A percentile compares a stretch with the other conserved stretches of the same genome.
These are phyloP conservation scores for Wickerhamiella sergipiensis DNA, from an alignment of 805 yeast genomes.

Conservation along the genomic window DNA sequence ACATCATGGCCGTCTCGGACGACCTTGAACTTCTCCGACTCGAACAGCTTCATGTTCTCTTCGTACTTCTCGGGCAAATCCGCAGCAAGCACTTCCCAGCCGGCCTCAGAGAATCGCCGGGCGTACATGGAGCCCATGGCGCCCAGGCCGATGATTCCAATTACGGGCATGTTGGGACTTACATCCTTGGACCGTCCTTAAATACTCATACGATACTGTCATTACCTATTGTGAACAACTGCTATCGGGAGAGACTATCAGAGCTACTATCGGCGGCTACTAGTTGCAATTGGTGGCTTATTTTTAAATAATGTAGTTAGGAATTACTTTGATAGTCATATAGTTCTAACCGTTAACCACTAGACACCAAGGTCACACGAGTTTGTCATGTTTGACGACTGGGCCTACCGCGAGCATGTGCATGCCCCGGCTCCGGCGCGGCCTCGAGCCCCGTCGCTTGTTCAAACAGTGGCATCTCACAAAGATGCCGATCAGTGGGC, in stretches of 20 bases:
- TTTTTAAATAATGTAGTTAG: no score
- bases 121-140: slow-evolving; percentile 95
- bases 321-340: no score
- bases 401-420: slow-evolving; percentile 21
- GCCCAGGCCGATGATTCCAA: slow-evolving; percentile 92
- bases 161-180: slow-evolving; percentile 20
- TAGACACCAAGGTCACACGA: neutral
- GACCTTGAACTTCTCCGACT: slow-evolving; percentile 31
- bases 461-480: slow-evolving; percentile 4
- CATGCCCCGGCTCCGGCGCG: slow-evolving; percentile 3
- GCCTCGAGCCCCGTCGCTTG: slow-evolving; percentile 8
- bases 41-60: slow-evolving; percentile 28
- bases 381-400: slow-evolving; percentile 20
- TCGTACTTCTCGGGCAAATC: slow-evolving; percentile 58
- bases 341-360: no score
- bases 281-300: no score
- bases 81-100: slow-evolving; percentile 65
- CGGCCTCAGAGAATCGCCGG: slow-evolving; percentile 56
- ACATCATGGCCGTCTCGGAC: slow-evolving; percentile 73
- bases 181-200: no score
- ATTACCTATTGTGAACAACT: no score
- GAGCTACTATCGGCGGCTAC: no score
- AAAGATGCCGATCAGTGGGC: slow-evolving; percentile 14
- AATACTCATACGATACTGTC: neutral
- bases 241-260: no score